A percentile compares a stretch with the other conserved stretches of the same genome.
Evolutionary conservation across 805 yeast genomes (phyloP).

Genomic region (Ogataea nonfermentans): DNA sequence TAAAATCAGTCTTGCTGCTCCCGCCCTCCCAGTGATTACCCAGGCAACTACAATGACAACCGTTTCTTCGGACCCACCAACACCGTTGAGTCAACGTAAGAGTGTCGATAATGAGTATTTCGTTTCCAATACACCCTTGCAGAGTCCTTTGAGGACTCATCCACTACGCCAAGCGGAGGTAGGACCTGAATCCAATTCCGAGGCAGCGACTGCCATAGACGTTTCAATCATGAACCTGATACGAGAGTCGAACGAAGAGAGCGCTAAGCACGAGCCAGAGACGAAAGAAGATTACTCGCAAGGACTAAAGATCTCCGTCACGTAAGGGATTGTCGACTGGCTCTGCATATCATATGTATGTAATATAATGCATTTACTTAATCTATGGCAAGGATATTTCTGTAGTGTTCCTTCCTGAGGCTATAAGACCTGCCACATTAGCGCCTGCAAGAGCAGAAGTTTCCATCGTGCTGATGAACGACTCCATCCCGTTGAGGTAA

Average conservation of each 20-base stretch:
- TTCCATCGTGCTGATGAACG: slow-evolving; percentile 51
- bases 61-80: slow-evolving; percentile 24
- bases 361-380: slow-evolving; percentile 6
- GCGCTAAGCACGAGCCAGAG: neutral
- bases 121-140: slow-evolving; percentile 11
- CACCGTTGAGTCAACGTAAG: slow-evolving; percentile 17
- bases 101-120: slow-evolving; percentile 19
- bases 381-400: slow-evolving; percentile 21
- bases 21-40: slow-evolving; percentile 37
- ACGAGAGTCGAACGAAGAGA: slow-evolving; percentile 1
- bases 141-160: slow-evolving; percentile 12
- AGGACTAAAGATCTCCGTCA: slow-evolving; percentile 14
- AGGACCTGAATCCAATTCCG: neutral
- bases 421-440: slow-evolving; percentile 44
- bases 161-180: slow-evolving; percentile 13
- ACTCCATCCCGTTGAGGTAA: slow-evolving; percentile 46
- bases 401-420: slow-evolving; percentile 29
- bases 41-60: slow-evolving; percentile 36
- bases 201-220: slow-evolving; percentile 3
- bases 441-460: slow-evolving; percentile 50
- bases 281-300: slow-evolving; percentile 8
- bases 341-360: slow-evolving; percentile 3
- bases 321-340: neutral
- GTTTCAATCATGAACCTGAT: slow-evolving; percentile 3
- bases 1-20: slow-evolving; percentile 31